phyloP scores from a whole-genome alignment of 495 filamentous ascomycete species.

The Podospora anserina region DNA sequence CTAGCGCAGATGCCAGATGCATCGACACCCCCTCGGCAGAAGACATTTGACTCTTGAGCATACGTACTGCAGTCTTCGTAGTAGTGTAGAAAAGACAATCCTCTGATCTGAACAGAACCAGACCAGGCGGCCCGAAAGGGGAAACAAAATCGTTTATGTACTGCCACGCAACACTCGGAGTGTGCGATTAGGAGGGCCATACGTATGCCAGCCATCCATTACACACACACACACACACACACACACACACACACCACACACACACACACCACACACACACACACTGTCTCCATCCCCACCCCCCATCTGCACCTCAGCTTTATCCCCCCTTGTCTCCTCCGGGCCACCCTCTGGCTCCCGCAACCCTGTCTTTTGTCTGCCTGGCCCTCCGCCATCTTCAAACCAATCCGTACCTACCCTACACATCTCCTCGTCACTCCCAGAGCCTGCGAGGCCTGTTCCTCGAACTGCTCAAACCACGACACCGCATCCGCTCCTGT shows the following conservation, averaged over 20 bases:
- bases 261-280: constrained; percentile 18
- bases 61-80: constrained; percentile 5
- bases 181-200: constrained; percentile 22
- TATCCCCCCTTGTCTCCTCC: constrained; percentile 25
- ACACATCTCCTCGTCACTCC: not conserved
- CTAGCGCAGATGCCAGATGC: constrained; percentile 14
- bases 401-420: not conserved
- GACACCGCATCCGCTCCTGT: constrained; percentile 18
- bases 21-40: not conserved
- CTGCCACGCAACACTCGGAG: constrained; percentile 32
- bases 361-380: constrained; percentile 14
- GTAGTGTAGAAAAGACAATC: not conserved
- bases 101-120: not conserved
- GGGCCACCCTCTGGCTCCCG: constrained; percentile 18
- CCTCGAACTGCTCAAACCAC: constrained; percentile 20
- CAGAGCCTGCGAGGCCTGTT: constrained; percentile 13
- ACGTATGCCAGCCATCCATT: constrained; percentile 27
- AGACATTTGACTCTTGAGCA: constrained; percentile 1
- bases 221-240: constrained; percentile 11
- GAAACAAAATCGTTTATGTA: not conserved
- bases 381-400: constrained; percentile 8
- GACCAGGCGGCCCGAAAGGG: not conserved
- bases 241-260: constrained; percentile 12
- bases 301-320: constrained; percentile 25
- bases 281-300: constrained; percentile 21